A percentile compares a stretch with the other conserved stretches of the same genome.
These are phyloP conservation scores for Sistotremastrum niveocremeum DNA, from an alignment of 768 basidiomycete species.

Conservation along the genomic window DNA sequence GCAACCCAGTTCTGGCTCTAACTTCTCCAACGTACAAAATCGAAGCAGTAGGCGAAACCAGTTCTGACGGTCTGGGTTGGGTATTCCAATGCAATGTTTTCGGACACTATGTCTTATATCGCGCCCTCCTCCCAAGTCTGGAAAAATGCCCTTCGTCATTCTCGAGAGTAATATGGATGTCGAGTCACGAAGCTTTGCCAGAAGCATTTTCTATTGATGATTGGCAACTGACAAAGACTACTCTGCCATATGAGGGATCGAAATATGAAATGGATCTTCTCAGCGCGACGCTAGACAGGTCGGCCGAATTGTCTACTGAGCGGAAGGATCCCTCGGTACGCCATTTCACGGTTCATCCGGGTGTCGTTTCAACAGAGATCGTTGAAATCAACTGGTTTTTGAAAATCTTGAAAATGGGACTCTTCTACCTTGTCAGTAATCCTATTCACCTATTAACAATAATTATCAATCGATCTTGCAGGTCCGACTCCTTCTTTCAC, in stretches of 20 bases:
- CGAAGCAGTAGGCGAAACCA: conserved; percentile 46
- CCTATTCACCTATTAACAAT: conserved; percentile 3
- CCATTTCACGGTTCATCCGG: conserved; percentile 59
- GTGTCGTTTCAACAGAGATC: conserved; percentile 43
- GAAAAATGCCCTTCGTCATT: conserved; percentile 17
- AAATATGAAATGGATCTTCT: conserved; percentile 74
- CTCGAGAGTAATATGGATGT: conserved; percentile 66
- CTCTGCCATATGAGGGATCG: conserved; percentile 50
- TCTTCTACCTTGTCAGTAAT: conserved; percentile 52
- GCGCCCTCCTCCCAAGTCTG: background rate
- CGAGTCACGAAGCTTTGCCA: conserved; percentile 51
- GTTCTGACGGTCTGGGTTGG: conserved; percentile 60
- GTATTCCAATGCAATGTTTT: conserved; percentile 82
- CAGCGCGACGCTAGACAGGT: conserved; percentile 36
- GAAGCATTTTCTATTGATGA: conserved; percentile 46
- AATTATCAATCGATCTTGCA: conserved; percentile 15
- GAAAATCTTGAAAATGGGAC: conserved; percentile 32
- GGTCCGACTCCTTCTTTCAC: conserved; percentile 59
- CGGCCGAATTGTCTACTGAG: conserved; percentile 17
- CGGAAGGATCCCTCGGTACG: conserved; percentile 18
- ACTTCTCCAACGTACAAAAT: conserved; percentile 42
- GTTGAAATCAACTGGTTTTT: conserved; percentile 32
- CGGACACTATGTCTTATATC: conserved; percentile 51
- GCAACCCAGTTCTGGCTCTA: conserved; percentile 30
- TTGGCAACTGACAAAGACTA: conserved; percentile 53